A percentile compares a stretch with the other conserved stretches of the same genome.
Conservation (phyloP, 257 asterid genomes). For the Ligustrum vulgare region DNA sequence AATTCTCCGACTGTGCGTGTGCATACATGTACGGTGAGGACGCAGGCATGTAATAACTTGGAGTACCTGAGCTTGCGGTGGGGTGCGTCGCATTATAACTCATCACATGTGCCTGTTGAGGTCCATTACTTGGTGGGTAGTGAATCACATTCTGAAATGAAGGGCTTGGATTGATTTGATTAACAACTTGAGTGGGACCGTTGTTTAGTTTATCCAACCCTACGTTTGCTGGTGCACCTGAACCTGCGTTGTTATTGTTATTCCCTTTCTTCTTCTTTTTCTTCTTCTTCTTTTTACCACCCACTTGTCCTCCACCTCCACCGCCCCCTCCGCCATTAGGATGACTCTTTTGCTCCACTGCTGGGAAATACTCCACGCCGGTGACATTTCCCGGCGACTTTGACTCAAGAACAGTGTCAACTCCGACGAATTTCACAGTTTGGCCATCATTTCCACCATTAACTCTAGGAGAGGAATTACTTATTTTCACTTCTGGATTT, state of each 20-base stretch:
- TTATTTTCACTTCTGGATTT: constrained; percentile 28
- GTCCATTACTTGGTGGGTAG: constrained; percentile 33
- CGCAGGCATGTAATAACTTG: constrained; percentile 50
- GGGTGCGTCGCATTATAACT: constrained; percentile 67
- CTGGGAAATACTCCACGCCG: constrained; percentile 29
- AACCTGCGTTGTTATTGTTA: constrained; percentile 23
- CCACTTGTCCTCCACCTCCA: constrained; percentile 32
- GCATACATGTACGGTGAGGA: constrained; percentile 42
- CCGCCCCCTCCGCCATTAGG: constrained; percentile 20
- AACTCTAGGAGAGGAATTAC: constrained; percentile 24
- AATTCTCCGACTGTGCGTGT: constrained; percentile 33
- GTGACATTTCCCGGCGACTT: constrained; percentile 34
- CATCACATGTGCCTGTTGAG: constrained; percentile 47
- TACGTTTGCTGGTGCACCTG: constrained; percentile 32
- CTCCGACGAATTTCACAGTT: constrained; percentile 49
- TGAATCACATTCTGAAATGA: constrained; percentile 37
- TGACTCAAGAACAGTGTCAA: constrained; percentile 27
- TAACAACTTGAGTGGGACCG: constrained; percentile 41
- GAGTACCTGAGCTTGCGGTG: constrained; percentile 31
- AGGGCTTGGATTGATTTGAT: constrained; percentile 39
- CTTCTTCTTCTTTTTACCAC: constrained; percentile 62
- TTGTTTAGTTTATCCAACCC: constrained; percentile 41
- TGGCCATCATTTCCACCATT: constrained; percentile 30
- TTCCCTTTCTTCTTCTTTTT: constrained; percentile 33
- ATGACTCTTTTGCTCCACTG: constrained; percentile 21